These are phyloP conservation scores for Saxophila tyrrhenica DNA, from an alignment of 495 filamentous ascomycete genomes.

Conservation along the genomic window DNA sequence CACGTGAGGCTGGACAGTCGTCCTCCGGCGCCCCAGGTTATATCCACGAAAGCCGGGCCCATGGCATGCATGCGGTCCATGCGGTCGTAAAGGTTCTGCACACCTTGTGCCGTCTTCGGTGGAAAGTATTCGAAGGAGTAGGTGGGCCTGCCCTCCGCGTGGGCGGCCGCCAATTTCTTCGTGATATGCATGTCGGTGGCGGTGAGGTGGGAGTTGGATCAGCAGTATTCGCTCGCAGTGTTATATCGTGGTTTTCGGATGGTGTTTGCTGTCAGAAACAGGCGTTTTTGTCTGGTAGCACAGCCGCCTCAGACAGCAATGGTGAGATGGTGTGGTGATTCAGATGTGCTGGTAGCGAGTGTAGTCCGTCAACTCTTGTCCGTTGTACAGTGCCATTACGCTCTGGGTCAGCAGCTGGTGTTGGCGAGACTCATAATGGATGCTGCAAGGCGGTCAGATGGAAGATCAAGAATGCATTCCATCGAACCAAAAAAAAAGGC, in stretches of 20 bases:
- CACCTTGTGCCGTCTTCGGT: constrained; percentile 96
- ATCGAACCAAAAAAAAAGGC: background rate
- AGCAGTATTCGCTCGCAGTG: background rate
- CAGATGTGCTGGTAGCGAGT: constrained; percentile 14
- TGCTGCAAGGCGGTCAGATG: background rate
- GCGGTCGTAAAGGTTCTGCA: constrained; percentile 96
- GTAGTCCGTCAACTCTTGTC: constrained; percentile 17
- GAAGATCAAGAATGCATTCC: background rate
- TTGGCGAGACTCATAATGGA: background rate
- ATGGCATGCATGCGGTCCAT: constrained; percentile 98
- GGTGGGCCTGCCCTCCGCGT: constrained; percentile 59
- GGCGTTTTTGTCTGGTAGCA: background rate
- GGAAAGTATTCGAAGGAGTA: constrained; percentile 99
- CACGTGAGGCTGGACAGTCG: constrained; percentile 81
- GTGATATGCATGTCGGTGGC: constrained; percentile 64
- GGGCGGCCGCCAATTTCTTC: constrained; percentile 78
- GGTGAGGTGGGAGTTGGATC: background rate
- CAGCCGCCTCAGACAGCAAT: too few species aligned
- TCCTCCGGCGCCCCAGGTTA: constrained; percentile 97
- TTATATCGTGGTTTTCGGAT: background rate
- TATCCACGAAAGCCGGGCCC: constrained; percentile 90
- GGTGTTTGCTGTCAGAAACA: background rate
- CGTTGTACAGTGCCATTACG: constrained; percentile 17
- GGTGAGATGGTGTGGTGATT: too few species aligned
- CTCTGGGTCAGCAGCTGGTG: background rate